phyloP scores from a whole-genome alignment of 1,284 basidiomycete species.

The Termitomyces sp. region DNA sequence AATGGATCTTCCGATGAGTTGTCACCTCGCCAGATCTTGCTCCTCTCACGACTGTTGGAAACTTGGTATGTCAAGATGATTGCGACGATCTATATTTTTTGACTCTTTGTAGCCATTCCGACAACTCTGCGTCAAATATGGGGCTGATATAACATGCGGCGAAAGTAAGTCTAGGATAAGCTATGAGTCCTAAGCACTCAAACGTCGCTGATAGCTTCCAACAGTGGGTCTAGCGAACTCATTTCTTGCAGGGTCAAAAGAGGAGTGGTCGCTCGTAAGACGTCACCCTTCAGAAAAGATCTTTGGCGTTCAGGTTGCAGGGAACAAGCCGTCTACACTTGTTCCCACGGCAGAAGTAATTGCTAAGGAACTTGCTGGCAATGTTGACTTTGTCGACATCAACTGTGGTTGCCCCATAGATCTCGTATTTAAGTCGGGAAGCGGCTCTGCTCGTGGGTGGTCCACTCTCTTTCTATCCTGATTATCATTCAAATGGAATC shows the following conservation, averaged over 20 bases:
- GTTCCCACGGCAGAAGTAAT: constrained; percentile 85
- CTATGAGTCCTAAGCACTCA: background rate
- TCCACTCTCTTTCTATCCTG: constrained; percentile 4
- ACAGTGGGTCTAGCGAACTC: constrained; percentile 80
- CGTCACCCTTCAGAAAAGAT: constrained; percentile 82
- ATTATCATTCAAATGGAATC: constrained; percentile 1
- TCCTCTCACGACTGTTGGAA: constrained; percentile 93
- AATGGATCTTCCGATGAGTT: constrained; percentile 6
- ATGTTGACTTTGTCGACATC: constrained; percentile 88
- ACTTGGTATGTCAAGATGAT: constrained; percentile 58
- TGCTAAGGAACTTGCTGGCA: constrained; percentile 57
- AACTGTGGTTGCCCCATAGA: constrained; percentile 99
- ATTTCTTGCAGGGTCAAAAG: constrained; percentile 77
- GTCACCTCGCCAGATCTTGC: constrained; percentile 64
- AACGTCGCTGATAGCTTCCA: background rate
- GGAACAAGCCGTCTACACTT: constrained; percentile 71
- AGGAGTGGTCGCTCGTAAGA: constrained; percentile 88
- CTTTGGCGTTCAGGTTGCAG: constrained; percentile 90
- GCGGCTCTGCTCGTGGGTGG: constrained; percentile 77
- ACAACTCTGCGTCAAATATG: constrained; percentile 79
- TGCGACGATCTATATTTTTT: background rate
- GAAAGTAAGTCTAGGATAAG: constrained; percentile 58
- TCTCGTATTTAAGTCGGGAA: constrained; percentile 88
- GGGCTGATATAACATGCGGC: constrained; percentile 92
- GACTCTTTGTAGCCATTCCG: constrained; percentile 74